Evolutionary conservation across 2,329 filamentous ascomycete species (phyloP).

Genomic region (Bimuria novae-zelandiae): DNA sequence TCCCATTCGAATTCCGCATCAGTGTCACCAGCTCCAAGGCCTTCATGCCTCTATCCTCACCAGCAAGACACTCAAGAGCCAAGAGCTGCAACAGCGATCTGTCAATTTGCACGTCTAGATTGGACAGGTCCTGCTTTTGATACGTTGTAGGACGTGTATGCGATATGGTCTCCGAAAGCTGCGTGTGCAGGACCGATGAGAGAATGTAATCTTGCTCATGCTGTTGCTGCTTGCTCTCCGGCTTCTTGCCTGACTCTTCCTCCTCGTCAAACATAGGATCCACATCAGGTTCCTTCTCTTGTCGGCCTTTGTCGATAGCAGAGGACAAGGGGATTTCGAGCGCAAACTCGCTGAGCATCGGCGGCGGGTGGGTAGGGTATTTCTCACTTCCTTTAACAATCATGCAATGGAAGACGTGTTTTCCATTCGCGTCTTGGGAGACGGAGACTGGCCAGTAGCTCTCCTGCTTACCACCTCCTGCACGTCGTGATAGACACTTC

Average conservation of each 20-base stretch:
- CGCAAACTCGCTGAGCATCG: conserved; percentile 85
- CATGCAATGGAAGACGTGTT: conserved; percentile 95
- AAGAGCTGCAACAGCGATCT: conserved; percentile 88
- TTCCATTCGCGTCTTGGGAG: conserved; percentile 81
- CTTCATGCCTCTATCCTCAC: conserved; percentile 92
- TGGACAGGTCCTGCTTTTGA: conserved; percentile 69
- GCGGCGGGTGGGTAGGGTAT: conserved; percentile 82
- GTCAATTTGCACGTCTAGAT: conserved; percentile 82
- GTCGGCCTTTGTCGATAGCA: conserved; percentile 42
- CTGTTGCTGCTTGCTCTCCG: conserved; percentile 58
- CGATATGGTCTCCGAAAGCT: conserved; percentile 75
- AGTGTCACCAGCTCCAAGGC: conserved; percentile 87
- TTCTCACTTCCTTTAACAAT: conserved; percentile 95
- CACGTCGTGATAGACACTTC: conserved; percentile 77
- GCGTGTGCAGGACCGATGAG: conserved; percentile 69
- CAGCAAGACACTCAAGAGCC: conserved; percentile 86
- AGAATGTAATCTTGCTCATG: conserved; percentile 85
- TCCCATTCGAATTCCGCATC: conserved; percentile 81
- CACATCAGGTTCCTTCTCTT: conserved; percentile 34
- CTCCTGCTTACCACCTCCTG: conserved; percentile 83
- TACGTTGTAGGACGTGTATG: conserved; percentile 66
- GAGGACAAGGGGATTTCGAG: conserved; percentile 81
- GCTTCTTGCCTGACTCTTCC: conserved; percentile 16
- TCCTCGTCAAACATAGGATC: conserved; percentile 44
- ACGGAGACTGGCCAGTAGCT: conserved; percentile 95